Percentiles rank a stretch among this genome's conserved stretches.
These are phyloP conservation scores for Ophiocordyceps unilateralis DNA, from an alignment of 2,329 filamentous ascomycete species.

Conservation along the genomic window DNA sequence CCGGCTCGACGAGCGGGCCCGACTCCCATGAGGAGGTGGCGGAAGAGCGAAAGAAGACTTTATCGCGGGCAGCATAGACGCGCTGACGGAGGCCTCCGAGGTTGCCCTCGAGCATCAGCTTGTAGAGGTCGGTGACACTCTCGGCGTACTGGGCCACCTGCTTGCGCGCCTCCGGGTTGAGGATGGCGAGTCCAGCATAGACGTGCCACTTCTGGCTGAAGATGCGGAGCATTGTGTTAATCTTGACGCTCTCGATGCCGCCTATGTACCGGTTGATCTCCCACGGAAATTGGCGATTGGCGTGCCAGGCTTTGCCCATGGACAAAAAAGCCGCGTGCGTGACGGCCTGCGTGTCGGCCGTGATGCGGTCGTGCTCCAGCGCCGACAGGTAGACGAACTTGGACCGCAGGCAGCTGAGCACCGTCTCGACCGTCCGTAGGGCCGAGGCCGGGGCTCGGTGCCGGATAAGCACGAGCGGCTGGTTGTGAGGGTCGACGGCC, in stretches of 20 bases:
- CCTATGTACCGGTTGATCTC: slow-evolving; percentile 89
- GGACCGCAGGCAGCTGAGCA: slow-evolving; percentile 69
- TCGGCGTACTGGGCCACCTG: slow-evolving; percentile 91
- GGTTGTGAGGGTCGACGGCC: slow-evolving; percentile 69
- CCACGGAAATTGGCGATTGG: slow-evolving; percentile 92
- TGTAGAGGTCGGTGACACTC: slow-evolving; percentile 86
- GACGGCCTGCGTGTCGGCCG: slow-evolving; percentile 93
- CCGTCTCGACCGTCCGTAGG: slow-evolving; percentile 60
- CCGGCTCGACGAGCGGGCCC: slow-evolving; percentile 59
- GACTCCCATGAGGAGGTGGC: slow-evolving; percentile 49
- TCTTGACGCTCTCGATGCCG: slow-evolving; percentile 97
- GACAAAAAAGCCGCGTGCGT: slow-evolving; percentile 93
- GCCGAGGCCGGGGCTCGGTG: slow-evolving; percentile 69
- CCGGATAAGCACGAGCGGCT: slow-evolving; percentile 85
- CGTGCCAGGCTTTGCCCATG: slow-evolving; percentile 97
- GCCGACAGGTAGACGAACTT: slow-evolving; percentile 80
- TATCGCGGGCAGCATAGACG: slow-evolving; percentile 46
- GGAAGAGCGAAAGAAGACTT: slow-evolving; percentile 38
- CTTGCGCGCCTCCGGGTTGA: slow-evolving; percentile 80
- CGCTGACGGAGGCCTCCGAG: slow-evolving; percentile 54
- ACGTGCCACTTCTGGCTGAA: slow-evolving; percentile 99
- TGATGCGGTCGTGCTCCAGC: slow-evolving; percentile 85
- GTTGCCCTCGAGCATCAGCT: slow-evolving; percentile 85
- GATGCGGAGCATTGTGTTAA: slow-evolving; percentile 93
- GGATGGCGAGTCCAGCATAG: slow-evolving; percentile 89